Evolutionary conservation across 805 yeast genomes (phyloP), one percentile per base, ranked within the genome.

Genomic region (Clavispora santaluciae): DNA sequence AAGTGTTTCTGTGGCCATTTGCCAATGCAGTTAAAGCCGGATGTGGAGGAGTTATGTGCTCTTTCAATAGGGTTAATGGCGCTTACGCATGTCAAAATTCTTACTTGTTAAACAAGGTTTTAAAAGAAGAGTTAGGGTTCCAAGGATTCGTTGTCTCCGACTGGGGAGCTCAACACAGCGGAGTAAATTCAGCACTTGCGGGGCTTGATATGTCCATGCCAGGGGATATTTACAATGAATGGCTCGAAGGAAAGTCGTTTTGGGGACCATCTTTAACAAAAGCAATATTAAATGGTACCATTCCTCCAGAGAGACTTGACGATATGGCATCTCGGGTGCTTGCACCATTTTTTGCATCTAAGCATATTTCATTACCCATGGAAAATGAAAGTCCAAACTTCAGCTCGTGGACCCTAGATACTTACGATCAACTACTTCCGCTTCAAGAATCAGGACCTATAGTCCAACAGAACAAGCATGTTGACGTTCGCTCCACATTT

Each of bases 131-230:
- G 55, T 57, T 78, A 38, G 84, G 83, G 0, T 80, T 79, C 51
- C 83, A 79, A 59, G 86, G 85, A 0, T 79, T 77, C 56, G 80
- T 79, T n/a, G 72, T 78, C 42, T 70, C 81, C 21, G 85, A 79
- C 53, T 78, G 84, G 83, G 78, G 76, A n/a, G 84, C 81, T 5
- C 80, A 74, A 44, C 80, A 74, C 48, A 54, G 73, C 7, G 84
- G 85, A 5, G 77, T 78, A 5, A 66, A 69, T 38, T 69, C 81
- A 1, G 79, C 76, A 1, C 57, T 76, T 18, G 70, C 82, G 2
- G 86, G 86, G 2, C 58, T 78, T 25, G 86, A 81, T 57, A 77
- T 81, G 83, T 65, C 75, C 10, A 78, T 80, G 84, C 85, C 85
- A 1, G 79, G 80, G 3, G 78, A 75, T 41, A 58, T 68, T 1